A percentile compares a stretch with the other conserved stretches of the same genome.
Evolutionary conservation across 164 flowering plant species (phyloP).

Genomic region (Berberis vulgaris): DNA sequence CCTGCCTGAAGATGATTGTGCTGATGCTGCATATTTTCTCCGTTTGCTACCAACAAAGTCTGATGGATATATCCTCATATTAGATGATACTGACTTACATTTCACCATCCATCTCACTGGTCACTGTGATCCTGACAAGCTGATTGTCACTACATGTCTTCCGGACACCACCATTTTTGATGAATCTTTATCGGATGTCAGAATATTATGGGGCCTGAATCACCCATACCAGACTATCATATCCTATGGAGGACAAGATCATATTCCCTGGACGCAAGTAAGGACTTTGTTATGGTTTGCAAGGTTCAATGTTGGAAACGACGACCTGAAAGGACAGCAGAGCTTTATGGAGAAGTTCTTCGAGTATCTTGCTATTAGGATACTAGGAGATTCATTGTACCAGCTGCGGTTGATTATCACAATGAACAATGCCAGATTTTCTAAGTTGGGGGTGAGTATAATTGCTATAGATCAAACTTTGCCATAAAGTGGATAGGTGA

Average conservation of each 20-base stretch:
- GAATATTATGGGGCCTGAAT: conserved; percentile 40
- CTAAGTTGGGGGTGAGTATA: conserved; percentile 62
- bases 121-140: conserved; percentile 35
- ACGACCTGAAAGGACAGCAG: conserved; percentile 34
- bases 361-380: conserved; percentile 54
- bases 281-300: conserved; percentile 75
- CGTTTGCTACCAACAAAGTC: conserved; percentile 38
- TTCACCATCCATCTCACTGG: conserved; percentile 46
- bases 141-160: conserved; percentile 46
- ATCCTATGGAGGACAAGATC: conserved; percentile 17
- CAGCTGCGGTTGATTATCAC: conserved; percentile 52
- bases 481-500: neutral
- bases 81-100: conserved; percentile 59
- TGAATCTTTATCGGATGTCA: conserved; percentile 28
- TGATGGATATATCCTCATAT: conserved; percentile 46
- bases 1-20: conserved; percentile 44
- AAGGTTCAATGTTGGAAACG: conserved; percentile 22
- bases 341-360: conserved; percentile 51
- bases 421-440: conserved; percentile 77
- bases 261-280: conserved; percentile 60
- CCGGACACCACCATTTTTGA: conserved; percentile 26
- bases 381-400: conserved; percentile 53
- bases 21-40: conserved; percentile 30
- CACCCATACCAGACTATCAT: conserved; percentile 46
- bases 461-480: neutral